These are phyloP conservation scores for Tricholoma furcatifolium DNA, from an alignment of 768 basidiomycete species.

Conservation along the genomic window DNA sequence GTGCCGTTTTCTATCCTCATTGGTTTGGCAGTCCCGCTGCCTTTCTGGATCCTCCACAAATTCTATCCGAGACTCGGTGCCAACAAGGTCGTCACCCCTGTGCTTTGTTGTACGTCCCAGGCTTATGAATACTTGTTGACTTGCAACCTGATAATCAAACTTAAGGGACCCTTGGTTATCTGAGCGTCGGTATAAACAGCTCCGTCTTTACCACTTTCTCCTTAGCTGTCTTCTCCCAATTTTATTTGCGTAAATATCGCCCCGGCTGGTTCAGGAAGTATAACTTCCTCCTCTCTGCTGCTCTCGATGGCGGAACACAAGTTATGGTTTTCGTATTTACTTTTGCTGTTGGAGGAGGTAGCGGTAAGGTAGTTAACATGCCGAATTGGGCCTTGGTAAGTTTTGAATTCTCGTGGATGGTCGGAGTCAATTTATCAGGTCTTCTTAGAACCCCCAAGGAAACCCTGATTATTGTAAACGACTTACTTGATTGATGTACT, in stretches of 20 bases:
- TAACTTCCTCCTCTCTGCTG: constrained; percentile 50
- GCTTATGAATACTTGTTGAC: neutral
- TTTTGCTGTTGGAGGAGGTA: constrained; percentile 28
- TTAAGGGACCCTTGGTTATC: constrained; percentile 42
- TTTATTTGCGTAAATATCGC: constrained; percentile 40
- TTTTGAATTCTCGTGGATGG: neutral
- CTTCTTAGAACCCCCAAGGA: constrained; percentile 23
- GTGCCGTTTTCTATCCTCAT: constrained; percentile 47
- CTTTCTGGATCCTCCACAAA: constrained; percentile 51
- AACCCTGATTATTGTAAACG: constrained; percentile 33
- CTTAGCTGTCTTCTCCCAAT: constrained; percentile 46
- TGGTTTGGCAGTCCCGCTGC: constrained; percentile 52
- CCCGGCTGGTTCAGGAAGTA: constrained; percentile 49
- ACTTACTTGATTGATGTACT: constrained; percentile 15
- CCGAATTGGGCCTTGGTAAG: constrained; percentile 26
- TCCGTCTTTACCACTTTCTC: constrained; percentile 46
- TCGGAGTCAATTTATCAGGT: neutral
- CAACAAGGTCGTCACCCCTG: constrained; percentile 49
- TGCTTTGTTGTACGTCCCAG: constrained; percentile 35
- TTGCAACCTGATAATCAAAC: neutral
- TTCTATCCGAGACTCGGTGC: constrained; percentile 46
- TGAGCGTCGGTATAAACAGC: constrained; percentile 59
- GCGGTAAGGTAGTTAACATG: constrained; percentile 21
- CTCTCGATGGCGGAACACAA: constrained; percentile 51
- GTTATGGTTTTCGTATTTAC: constrained; percentile 32